These are phyloP conservation scores for Ascochyta koolunga DNA, from an alignment of 2,329 filamentous ascomycete species.

Conservation along the genomic window DNA sequence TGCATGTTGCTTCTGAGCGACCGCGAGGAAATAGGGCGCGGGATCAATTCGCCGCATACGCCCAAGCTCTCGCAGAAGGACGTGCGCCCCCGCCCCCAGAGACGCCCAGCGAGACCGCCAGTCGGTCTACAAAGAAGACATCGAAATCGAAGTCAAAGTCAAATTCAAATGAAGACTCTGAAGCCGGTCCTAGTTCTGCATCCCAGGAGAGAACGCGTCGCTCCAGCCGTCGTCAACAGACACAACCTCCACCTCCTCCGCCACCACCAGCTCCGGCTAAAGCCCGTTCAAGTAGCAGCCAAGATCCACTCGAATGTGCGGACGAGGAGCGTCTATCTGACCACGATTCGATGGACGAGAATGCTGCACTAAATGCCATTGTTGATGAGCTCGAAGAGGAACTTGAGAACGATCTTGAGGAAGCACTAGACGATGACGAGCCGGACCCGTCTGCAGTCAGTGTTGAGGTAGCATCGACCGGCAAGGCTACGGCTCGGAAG, in stretches of 20 bases:
- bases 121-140: slow-evolving; percentile 37
- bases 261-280: slow-evolving; percentile 59
- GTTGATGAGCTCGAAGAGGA: slow-evolving; percentile 90
- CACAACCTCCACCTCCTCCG: slow-evolving; percentile 60
- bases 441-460: slow-evolving; percentile 87
- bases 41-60: slow-evolving; percentile 75
- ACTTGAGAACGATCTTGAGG: slow-evolving; percentile 61
- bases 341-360: slow-evolving; percentile 71
- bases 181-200: slow-evolving; percentile 53
- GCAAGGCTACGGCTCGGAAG: slow-evolving; percentile 87
- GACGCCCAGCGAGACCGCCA: slow-evolving; percentile 42
- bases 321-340: slow-evolving; percentile 86
- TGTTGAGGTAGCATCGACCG: slow-evolving; percentile 83
- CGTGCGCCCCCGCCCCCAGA: slow-evolving; percentile 46
- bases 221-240: slow-evolving; percentile 63
- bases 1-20: slow-evolving; percentile 78
- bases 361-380: slow-evolving; percentile 75
- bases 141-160: slow-evolving; percentile 40
- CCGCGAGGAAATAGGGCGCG: slow-evolving; percentile 65
- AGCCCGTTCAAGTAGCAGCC: slow-evolving; percentile 30
- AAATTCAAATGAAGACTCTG: slow-evolving; percentile 50
- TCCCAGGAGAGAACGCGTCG: slow-evolving; percentile 69
- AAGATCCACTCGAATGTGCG: slow-evolving; percentile 82
- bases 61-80: slow-evolving; percentile 67
- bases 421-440: slow-evolving; percentile 51